Evolutionary conservation across 352 stramenopile species (phyloP).

Genomic region (Phytophthora cactorum): DNA sequence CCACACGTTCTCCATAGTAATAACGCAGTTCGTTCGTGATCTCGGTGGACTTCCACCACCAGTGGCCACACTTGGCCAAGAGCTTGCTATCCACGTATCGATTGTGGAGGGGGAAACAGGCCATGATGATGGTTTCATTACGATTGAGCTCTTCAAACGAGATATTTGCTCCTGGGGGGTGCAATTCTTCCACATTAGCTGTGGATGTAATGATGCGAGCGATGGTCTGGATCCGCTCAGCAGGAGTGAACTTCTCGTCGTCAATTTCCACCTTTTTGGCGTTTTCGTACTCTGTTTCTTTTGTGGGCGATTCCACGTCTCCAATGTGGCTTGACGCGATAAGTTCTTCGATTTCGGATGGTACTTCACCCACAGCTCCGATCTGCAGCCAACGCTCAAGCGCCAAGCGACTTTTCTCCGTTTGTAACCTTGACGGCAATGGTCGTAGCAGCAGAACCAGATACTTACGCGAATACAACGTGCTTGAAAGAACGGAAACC

Average conservation of each 20-base stretch:
- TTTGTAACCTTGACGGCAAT: conserved; percentile 67
- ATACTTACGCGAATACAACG: conserved; percentile 84
- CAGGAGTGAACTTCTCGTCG: conserved; percentile 82
- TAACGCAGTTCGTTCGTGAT: conserved; percentile 88
- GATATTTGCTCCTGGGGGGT: conserved; percentile 79
- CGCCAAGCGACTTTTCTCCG: conserved; percentile 80
- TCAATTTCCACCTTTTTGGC: conserved; percentile 35
- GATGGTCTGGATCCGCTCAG: conserved; percentile 86
- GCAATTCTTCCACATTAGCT: conserved; percentile 69
- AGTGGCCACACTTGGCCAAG: conserved; percentile 70
- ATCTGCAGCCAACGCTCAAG: conserved; percentile 89
- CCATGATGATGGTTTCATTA: conserved; percentile 76
- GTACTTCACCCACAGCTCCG: conserved; percentile 83
- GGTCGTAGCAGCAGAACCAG: conserved; percentile 76
- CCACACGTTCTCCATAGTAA: conserved; percentile 84
- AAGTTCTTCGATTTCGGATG: conserved; percentile 86
- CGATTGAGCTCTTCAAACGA: conserved; percentile 80
- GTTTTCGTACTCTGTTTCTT: conserved; percentile 28
- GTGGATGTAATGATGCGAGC: conserved; percentile 88
- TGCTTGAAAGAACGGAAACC: conserved; percentile 80
- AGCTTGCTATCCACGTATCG: conserved; percentile 75
- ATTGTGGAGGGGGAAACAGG: conserved; percentile 88
- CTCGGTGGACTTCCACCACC: conserved; percentile 80
- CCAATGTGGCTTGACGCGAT: conserved; percentile 83
- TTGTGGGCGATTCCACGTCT: conserved; percentile 36